Evolutionary conservation across 2,329 filamentous ascomycete genomes (phyloP).

Genomic region (Pseudogymnoascus pannorum): DNA sequence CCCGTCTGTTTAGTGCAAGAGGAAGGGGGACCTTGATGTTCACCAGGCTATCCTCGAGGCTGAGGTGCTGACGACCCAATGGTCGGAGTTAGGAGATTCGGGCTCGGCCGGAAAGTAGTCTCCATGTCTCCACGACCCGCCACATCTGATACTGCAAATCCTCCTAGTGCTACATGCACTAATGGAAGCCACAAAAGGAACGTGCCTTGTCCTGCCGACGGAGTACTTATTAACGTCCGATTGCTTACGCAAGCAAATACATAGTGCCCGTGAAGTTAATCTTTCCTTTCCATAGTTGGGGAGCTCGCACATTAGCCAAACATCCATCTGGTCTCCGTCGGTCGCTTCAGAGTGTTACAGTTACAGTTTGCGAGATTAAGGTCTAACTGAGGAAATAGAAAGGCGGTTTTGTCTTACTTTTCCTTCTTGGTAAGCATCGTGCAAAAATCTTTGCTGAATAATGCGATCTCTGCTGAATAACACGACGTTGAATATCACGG

Average conservation of each 20-base stretch:
- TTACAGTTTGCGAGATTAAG: not conserved
- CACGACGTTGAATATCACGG: not conserved
- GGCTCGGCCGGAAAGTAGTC: not conserved
- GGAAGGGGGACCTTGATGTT: not conserved
- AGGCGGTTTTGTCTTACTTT: not conserved
- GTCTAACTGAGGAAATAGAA: not conserved
- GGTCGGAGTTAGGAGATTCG: not conserved
- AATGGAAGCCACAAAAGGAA: not conserved
- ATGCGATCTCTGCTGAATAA: not conserved
- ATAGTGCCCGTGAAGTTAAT: no score
- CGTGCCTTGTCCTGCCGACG: not conserved
- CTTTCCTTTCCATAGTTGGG: not conserved
- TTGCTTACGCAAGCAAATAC: not conserved
- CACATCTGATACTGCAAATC: no score
- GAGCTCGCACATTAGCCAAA: not conserved
- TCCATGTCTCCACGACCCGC: no score
- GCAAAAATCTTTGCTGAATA: not conserved
- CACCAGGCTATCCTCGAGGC: not conserved
- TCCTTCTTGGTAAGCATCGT: not conserved
- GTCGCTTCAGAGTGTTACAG: not conserved
- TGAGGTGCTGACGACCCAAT: not conserved
- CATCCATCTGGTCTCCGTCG: not conserved
- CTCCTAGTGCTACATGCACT: no score
- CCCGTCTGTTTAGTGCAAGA: not conserved
- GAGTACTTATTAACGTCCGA: not conserved